Conservation (phyloP, 345 rosid genomes). For the Triadica sebifera region DNA sequence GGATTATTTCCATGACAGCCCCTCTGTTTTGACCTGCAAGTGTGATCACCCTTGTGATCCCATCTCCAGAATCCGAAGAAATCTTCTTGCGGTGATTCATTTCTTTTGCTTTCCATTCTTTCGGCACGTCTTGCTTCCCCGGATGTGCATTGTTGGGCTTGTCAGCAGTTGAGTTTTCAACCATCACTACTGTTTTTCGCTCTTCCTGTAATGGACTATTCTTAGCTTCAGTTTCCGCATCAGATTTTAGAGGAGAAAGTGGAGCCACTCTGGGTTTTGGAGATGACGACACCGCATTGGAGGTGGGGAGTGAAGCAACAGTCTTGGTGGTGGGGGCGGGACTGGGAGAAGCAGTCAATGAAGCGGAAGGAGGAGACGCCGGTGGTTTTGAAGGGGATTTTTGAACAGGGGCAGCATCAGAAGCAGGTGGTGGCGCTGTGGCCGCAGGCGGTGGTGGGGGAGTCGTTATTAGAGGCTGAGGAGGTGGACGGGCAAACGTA, state of each 20-base stretch:
- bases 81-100: constrained; percentile 36
- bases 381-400: constrained; percentile 18
- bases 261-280: constrained; percentile 4
- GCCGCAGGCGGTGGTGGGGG: constrained; percentile 20
- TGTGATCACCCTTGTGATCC: constrained; percentile 55
- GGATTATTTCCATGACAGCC: constrained; percentile 71
- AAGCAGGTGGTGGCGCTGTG: constrained; percentile 5
- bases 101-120: constrained; percentile 11
- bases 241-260: constrained; percentile 60
- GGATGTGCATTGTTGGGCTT: constrained; percentile 23
- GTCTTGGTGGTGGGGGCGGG: too few relatives aligned
- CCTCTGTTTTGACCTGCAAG: constrained; percentile 93
- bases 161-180: constrained; percentile 38
- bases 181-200: constrained; percentile 66
- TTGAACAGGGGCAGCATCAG: neutral
- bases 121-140: too few relatives aligned
- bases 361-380: constrained; percentile 25
- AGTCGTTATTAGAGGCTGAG: constrained; percentile 22
- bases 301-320: too few relatives aligned
- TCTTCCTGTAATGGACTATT: constrained; percentile 46
- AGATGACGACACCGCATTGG: too few relatives aligned
- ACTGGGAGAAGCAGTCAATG: too few relatives aligned
- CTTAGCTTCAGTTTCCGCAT: constrained; percentile 32
- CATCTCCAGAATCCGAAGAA: constrained; percentile 41
- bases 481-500: constrained; percentile 43